Conservation (phyloP, 305 asterid genomes). For the Fraxinus ornus region DNA sequence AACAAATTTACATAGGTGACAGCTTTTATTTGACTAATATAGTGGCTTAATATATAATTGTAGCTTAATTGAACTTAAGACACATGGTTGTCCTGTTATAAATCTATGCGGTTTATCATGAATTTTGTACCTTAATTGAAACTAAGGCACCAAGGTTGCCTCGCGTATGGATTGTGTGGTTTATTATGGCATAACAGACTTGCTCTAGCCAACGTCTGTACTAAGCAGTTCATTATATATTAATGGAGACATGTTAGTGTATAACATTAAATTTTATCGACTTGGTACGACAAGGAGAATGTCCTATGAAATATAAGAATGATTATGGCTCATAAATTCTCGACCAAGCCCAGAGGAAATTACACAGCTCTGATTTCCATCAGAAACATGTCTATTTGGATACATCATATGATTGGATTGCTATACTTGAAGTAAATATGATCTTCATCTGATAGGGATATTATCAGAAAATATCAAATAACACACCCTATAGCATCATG, state of each 20-base stretch:
- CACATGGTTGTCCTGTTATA: background rate
- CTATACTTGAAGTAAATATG: background rate
- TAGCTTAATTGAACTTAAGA: background rate
- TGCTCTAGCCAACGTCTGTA: background rate
- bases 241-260: background rate
- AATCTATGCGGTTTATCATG: background rate
- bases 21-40: background rate
- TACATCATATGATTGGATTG: background rate
- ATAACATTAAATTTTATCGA: background rate
- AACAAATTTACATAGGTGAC: background rate
- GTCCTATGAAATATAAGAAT: background rate
- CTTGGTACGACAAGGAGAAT: background rate
- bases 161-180: background rate
- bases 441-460: background rate
- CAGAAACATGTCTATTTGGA: background rate
- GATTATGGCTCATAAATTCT: background rate
- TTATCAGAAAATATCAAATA: background rate
- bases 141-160: background rate
- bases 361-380: background rate
- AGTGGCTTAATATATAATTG: background rate
- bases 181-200: background rate
- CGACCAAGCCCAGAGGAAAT: background rate
- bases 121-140: background rate
- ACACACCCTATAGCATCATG: background rate
- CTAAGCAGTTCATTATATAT: background rate